Conservation (phyloP, 352 stramenopile species). For the Phytophthora kernoviae region DNA sequence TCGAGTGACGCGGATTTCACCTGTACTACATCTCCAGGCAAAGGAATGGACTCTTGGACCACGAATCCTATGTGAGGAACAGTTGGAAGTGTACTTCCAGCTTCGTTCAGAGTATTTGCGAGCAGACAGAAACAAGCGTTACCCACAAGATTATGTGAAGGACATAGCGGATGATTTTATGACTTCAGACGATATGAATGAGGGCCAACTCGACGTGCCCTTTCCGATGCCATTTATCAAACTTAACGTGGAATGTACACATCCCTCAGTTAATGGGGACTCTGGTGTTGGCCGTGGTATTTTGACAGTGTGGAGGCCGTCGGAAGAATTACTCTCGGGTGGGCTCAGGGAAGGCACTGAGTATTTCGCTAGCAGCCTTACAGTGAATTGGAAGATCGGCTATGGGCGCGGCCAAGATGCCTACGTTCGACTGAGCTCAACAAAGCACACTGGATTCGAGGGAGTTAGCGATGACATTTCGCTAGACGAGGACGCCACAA, state of each 20-base stretch:
- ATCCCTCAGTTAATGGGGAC: conserved; percentile 22
- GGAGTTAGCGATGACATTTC: conserved; percentile 18
- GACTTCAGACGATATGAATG: neutral
- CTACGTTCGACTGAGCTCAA: conserved; percentile 66
- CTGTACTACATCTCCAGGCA: conserved; percentile 64
- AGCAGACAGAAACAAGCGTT: conserved; percentile 16
- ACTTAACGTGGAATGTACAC: conserved; percentile 67
- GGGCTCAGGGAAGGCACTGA: conserved; percentile 52
- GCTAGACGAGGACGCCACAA: conserved; percentile 3
- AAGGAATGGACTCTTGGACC: conserved; percentile 69
- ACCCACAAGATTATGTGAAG: conserved; percentile 14
- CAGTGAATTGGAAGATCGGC: conserved; percentile 70
- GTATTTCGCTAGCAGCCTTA: conserved; percentile 67
- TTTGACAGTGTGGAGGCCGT: conserved; percentile 70
- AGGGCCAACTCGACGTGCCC: conserved; percentile 34
- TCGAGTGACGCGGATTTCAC: conserved; percentile 54
- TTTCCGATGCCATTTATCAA: conserved; percentile 69
- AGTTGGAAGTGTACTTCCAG: conserved; percentile 54
- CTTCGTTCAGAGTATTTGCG: conserved; percentile 42
- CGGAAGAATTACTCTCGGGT: conserved; percentile 52
- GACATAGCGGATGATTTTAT: conserved; percentile 8
- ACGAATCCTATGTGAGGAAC: conserved; percentile 69
- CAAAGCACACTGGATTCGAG: conserved; percentile 60
- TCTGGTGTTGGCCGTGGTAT: conserved; percentile 37
- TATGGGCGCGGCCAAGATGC: conserved; percentile 36